These are phyloP conservation scores for Colletotrichum truncatum DNA, from an alignment of 2,329 filamentous ascomycete genomes.

Conservation along the genomic window DNA sequence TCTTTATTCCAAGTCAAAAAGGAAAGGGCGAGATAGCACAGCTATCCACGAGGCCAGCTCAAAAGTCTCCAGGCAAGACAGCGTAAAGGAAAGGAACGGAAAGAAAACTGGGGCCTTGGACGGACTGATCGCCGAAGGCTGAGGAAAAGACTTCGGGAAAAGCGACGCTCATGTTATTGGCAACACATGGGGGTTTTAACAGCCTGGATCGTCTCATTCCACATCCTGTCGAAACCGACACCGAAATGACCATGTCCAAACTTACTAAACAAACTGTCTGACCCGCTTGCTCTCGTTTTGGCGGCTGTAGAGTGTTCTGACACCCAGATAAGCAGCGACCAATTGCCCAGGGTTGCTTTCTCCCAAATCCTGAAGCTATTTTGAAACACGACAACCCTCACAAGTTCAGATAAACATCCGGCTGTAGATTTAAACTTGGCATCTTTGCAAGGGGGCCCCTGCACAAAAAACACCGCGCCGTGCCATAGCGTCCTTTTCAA, in stretches of 20 bases:
- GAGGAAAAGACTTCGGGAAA: background rate
- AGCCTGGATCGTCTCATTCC: slow-evolving; percentile 9
- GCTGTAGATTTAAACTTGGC: slow-evolving; percentile 22
- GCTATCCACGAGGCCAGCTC: slow-evolving; percentile 30
- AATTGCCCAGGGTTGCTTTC: background rate
- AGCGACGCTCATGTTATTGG: background rate
- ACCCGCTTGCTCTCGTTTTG: slow-evolving; percentile 11
- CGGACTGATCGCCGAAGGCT: slow-evolving; percentile 15
- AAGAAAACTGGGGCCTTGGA: background rate
- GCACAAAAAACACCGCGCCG: background rate
- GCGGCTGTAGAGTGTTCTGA: slow-evolving; percentile 1
- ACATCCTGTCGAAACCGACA: background rate
- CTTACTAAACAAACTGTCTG: slow-evolving; percentile 3
- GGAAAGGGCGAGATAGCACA: slow-evolving; percentile 16
- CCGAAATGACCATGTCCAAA: background rate
- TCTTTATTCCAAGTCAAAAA: background rate
- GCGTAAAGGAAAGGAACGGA: slow-evolving; percentile 1
- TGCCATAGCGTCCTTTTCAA: background rate
- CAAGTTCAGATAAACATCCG: slow-evolving; percentile 26
- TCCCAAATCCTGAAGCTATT: slow-evolving; percentile 32
- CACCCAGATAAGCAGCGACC: background rate
- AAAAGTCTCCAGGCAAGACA: slow-evolving; percentile 16
- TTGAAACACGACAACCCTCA: slow-evolving; percentile 31
- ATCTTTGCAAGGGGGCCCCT: slow-evolving; percentile 7
- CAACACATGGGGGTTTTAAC: slow-evolving; percentile 20